Evolutionary conservation across 73 alveolate species (phyloP), one percentile per base, ranked within the genome.

Genomic region (Durusdinium trenchii): DNA sequence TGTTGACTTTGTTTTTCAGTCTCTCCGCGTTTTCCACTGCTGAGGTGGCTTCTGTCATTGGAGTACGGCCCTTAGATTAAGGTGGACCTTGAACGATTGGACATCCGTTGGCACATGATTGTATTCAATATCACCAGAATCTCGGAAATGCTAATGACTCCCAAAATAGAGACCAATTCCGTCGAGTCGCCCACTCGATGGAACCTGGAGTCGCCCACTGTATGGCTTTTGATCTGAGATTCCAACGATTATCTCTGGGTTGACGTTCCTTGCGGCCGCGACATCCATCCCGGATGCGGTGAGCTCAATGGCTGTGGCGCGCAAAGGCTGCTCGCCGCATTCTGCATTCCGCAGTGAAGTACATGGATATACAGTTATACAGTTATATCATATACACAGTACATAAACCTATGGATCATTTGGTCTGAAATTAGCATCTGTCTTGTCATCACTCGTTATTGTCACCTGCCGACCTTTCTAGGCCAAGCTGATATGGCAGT

Each of bases 241-340:
- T 54, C 98, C 98, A 18, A 91, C 98, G 46, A 91, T 91, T 57
- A 91, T 91, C 87, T 91, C 98, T 38, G 99, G 99, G 20, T 78
- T 94, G 84, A 94, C 99, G 64, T 73, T 94, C 99, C 84, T 94
- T 51, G 99, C 99, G 67, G 99, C 99, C 5, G 93, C 94, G 52
- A 94, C 99, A 7, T 94, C 99, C 94, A 94, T 94, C 38, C 99
- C 99, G 46, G 99, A 94, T 38, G 94, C 93, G 35, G 99, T 94
- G 69, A 76, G 94, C 94, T 94, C 99, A 40, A 94, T 94, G 99
- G 99, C 99, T 54, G 99, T 94, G 50, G 99, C 99, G 23, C 99
- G 99, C 67, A 91, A 91, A 71, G 98, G 98, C 98, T 52, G 76
- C 9, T 36, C 54, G 30, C 38, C 60, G 57, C 6, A 26, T 30